These are phyloP conservation scores for Trichoderma atrobrunneum DNA, from an alignment of 2,329 filamentous ascomycete species.

Conservation along the genomic window DNA sequence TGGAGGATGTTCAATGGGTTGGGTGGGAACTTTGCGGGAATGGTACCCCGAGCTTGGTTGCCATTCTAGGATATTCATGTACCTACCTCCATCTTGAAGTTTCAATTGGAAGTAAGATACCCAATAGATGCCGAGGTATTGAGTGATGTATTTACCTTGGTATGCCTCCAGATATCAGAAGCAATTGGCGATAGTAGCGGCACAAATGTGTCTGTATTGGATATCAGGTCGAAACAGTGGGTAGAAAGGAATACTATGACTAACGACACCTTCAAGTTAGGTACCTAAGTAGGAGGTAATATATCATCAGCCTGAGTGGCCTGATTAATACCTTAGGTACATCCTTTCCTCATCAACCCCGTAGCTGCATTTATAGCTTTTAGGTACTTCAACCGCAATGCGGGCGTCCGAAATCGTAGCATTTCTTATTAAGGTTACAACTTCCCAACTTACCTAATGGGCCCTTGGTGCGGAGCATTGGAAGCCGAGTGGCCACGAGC, in stretches of 20 bases:
- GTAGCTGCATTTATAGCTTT: neutral
- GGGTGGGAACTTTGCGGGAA: neutral
- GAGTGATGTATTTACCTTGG: neutral
- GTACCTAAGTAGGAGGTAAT: neutral
- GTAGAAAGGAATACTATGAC: neutral
- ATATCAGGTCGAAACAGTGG: neutral
- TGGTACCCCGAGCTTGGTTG: neutral
- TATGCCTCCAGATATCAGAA: neutral
- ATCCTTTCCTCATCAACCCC: neutral
- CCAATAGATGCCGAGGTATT: neutral
- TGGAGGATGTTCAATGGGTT: neutral
- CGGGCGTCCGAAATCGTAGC: neutral
- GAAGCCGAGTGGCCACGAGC: neutral
- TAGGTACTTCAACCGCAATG: neutral
- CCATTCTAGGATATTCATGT: neutral
- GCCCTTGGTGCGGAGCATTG: neutral
- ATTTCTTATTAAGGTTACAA: neutral
- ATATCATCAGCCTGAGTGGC: neutral
- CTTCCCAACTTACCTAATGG: neutral
- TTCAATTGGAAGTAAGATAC: neutral
- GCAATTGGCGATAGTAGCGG: neutral
- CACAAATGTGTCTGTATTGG: neutral
- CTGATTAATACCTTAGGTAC: neutral
- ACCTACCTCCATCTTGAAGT: neutral
- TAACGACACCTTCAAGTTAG: neutral